These are phyloP conservation scores for Agastache rugosa DNA, from an alignment of 257 asterid species.

Conservation along the genomic window DNA sequence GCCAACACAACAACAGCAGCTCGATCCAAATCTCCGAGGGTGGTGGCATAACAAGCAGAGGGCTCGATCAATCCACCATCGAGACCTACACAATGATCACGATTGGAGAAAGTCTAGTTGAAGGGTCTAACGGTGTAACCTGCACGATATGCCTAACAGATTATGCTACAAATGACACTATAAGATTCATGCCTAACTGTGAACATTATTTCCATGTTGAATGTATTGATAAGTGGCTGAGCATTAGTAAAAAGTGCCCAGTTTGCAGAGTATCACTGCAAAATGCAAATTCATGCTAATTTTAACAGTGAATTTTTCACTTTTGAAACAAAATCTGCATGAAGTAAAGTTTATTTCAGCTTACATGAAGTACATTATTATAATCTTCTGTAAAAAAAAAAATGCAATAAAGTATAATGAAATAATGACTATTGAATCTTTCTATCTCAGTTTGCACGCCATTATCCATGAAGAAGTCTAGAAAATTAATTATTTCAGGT, in stretches of 20 bases:
- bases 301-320: too few relatives aligned
- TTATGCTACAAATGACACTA: slow-evolving; percentile 41
- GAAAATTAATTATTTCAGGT: too few relatives aligned
- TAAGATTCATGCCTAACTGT: slow-evolving; percentile 49
- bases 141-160: slow-evolving; percentile 32
- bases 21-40: slow-evolving; percentile 28
- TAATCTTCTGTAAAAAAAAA: too few relatives aligned
- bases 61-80: neutral
- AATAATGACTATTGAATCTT: neutral
- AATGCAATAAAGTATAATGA: too few relatives aligned
- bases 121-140: too few relatives aligned
- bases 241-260: slow-evolving; percentile 48
- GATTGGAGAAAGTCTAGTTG: neutral
- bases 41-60: slow-evolving; percentile 32
- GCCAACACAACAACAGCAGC: neutral
- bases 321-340: neutral
- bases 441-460: too few relatives aligned
- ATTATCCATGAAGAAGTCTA: too few relatives aligned
- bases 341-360: too few relatives aligned
- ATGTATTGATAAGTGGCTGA: slow-evolving; percentile 45
- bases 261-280: slow-evolving; percentile 42
- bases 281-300: neutral
- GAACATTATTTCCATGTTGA: slow-evolving; percentile 47
- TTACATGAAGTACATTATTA: neutral
- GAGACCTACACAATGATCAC: neutral